Evolutionary conservation across 2,329 filamentous ascomycete species (phyloP), one percentile per base, ranked within the genome.

Genomic region (Beauveria asiatica): DNA sequence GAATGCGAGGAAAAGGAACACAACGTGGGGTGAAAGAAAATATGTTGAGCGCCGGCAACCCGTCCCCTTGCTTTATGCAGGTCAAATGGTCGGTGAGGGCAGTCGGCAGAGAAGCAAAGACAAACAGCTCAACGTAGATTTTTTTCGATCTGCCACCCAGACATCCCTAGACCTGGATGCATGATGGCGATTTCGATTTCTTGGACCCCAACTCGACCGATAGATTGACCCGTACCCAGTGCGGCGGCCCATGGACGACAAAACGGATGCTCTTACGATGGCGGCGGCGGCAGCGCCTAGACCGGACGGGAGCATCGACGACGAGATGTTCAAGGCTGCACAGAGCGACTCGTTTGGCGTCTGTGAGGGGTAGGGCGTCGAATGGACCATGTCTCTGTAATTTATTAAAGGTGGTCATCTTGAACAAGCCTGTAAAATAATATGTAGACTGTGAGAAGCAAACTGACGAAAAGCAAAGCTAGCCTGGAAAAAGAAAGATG

Each of bases 351-450:
- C 62, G 13, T 69, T 72, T 56, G 77, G 80, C 59, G 74, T 80
- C 1, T 80, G 80, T 67, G 76, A 78, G 27, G 70, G 70, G 2
- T 68, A 74, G 7, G 74, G 75, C 7, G 70, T 80, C 21, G 70
- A 74, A 42, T 80, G 78, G 77, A 67, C 27, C 74, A 76, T 41
- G 76, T 78, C 1, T 74, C 75, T 0, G 27, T 30, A n/a, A n/a
- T n/a, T n/a, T n/a, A n/a, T n/a, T n/a, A 8, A 30, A 30, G 27
- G 27, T 30, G 27, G 73, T 80, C 48, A 78, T 80, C 55, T 79
- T 80, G 61, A 37, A 6, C 33, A 37, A 37, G 13, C 33, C 33
- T 37, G 33, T 11, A 13, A 23, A 4, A 3, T 23, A 13, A 23
- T 23, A 3, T 23, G 23, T 23, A 23, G 30, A 11, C 33, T 37